Evolutionary conservation across 306 rosid species (phyloP).

Genomic region (Prunus mira): DNA sequence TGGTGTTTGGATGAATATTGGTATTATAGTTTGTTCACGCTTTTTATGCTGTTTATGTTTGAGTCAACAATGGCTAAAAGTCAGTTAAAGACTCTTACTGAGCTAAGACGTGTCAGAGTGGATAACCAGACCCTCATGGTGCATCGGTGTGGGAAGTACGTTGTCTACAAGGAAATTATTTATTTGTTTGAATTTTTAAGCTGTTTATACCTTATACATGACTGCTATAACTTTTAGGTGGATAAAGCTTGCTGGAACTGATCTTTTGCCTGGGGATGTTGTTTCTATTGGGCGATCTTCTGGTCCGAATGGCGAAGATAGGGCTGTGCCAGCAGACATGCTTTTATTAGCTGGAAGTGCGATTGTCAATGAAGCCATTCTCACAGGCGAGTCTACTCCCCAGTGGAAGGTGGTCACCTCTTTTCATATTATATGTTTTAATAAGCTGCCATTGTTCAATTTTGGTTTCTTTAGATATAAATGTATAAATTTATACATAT

Average conservation of each 20-base stretch:
- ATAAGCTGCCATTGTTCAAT: background rate
- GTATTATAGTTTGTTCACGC: constrained; percentile 98
- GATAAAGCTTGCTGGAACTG: constrained; percentile 85
- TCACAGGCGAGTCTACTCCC: constrained; percentile 99
- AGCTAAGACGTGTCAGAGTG: constrained; percentile 94
- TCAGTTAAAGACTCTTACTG: constrained; percentile 89
- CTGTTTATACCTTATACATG: background rate
- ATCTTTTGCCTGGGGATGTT: constrained; percentile 97
- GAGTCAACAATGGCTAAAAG: constrained; percentile 99
- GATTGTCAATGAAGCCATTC: constrained; percentile 96
- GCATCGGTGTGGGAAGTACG: constrained; percentile 97
- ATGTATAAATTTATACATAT: background rate
- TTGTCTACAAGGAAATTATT: constrained; percentile 19
- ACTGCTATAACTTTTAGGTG: constrained; percentile 53
- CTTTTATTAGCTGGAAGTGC: constrained; percentile 95
- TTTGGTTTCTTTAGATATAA: background rate
- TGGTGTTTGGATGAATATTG: constrained; percentile 99
- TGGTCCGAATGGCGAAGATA: constrained; percentile 86
- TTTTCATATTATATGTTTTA: constrained; percentile 33
- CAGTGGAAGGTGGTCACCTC: constrained; percentile 90
- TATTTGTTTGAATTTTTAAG: constrained; percentile 2
- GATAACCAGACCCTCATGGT: constrained; percentile 90
- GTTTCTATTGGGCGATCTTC: constrained; percentile 90
- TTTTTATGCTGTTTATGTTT: constrained; percentile 92
- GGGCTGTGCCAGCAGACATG: constrained; percentile 98